These are phyloP conservation scores for Saprolegnia parasitica DNA, from an alignment of 352 stramenopile genomes.

Conservation along the genomic window DNA sequence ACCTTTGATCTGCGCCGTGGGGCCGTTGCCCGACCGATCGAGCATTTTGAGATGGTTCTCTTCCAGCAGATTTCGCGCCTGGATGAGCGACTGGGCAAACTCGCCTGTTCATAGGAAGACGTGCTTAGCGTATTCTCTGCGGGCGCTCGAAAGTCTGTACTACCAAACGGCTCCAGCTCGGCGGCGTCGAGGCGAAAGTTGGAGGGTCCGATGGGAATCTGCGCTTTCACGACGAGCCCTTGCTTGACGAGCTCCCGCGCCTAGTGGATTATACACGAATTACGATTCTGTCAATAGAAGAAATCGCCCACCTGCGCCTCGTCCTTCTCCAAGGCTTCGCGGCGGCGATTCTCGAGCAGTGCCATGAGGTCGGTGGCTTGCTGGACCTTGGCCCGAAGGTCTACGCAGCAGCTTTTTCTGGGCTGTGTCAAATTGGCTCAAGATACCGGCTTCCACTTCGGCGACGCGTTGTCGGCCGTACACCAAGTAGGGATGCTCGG, in stretches of 20 bases:
- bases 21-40: conserved; percentile 49
- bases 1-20: conserved; percentile 8
- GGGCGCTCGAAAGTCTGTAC: not conserved
- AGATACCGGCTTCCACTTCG: conserved; percentile 16
- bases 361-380: conserved; percentile 39
- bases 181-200: conserved; percentile 42
- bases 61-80: conserved; percentile 52
- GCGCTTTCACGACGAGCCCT: conserved; percentile 64
- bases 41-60: conserved; percentile 43
- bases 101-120: conserved; percentile 20
- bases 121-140: not conserved
- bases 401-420: conserved; percentile 31
- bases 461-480: conserved; percentile 5
- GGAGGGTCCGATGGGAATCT: conserved; percentile 67
- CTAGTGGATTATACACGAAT: not conserved
- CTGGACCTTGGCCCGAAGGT: conserved; percentile 36
- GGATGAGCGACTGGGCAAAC: conserved; percentile 43
- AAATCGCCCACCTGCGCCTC: conserved; percentile 30
- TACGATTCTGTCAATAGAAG: not conserved
- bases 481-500: conserved; percentile 26
- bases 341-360: conserved; percentile 49
- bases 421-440: not conserved
- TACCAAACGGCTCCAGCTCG: conserved; percentile 44
- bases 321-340: conserved; percentile 42
- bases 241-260: conserved; percentile 42